Evolutionary conservation across 192 early-diverging fungal species (phyloP), one percentile per base, ranked within the genome.

Genomic region (Gaertneriomyces semiglobifer): DNA sequence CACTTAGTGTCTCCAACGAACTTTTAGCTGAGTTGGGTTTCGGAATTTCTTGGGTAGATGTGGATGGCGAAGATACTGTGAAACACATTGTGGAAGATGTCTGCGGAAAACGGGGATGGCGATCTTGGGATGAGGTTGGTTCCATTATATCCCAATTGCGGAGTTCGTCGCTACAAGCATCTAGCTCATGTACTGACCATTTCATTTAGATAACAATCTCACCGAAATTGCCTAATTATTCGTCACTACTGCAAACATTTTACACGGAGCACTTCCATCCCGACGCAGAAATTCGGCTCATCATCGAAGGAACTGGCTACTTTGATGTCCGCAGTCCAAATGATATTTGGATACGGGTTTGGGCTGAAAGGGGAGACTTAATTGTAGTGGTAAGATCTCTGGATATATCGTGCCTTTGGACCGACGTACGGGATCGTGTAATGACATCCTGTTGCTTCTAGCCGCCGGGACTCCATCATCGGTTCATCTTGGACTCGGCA

Each of bases 201-300:
- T 60, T 78, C 77, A 45, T 89, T 95, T 57, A 89, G 90, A 54
- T 86, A 84, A 44, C 81, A 85, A 12, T 83, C 76, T 51, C 79
- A 33, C 25, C 25, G 25, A 33, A 33, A 33, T 33, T 98, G 51
- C 88, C 88, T 48, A 87, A 88, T 62, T 98, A 95, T 74, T 94
- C 95, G 55, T 84, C 82, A n/a, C 93, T 93, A 74, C 83, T 98
- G 68, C 92, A 93, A 79, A 88, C 73, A 8, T 98, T 98, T 68
- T 96, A 92, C 72, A 81, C 84, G 38, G 95, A 96, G 84, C 93
- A 97, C 73, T 80, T 96, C 58, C 94, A 96, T 74, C 93, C 93
- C 63, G 94, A 95, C 64, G 95, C 96, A 80, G 94, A 98, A 74
- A 96, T 98, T 62, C 87, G 95, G 41, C 95, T 79, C 71, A 86